phyloP scores from a whole-genome alignment of 2,329 filamentous ascomycete genomes.

The Rosellinia necatrix region DNA sequence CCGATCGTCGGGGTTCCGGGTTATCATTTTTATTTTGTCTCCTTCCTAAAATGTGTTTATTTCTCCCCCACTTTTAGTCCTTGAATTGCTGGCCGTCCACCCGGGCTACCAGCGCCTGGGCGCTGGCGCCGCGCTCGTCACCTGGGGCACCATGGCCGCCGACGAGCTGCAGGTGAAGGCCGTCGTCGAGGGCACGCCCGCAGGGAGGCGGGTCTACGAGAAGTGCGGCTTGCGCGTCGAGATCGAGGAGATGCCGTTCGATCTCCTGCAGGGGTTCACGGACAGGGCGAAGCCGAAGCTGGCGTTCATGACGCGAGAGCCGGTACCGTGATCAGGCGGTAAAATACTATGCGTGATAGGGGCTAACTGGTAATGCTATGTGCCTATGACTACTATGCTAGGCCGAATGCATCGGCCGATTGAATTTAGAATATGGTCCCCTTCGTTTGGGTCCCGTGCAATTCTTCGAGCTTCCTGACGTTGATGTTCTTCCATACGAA shows the following conservation, averaged over 20 bases:
- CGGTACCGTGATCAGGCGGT: background rate
- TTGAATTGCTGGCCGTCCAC: constrained; percentile 33
- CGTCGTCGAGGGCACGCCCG: constrained; percentile 31
- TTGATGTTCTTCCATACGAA: constrained; percentile 19
- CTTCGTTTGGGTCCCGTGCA: background rate
- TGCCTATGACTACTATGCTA: no score
- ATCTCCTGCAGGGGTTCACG: constrained; percentile 28
- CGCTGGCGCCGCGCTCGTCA: constrained; percentile 31
- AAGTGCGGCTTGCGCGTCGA: constrained; percentile 30
- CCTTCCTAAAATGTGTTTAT: background rate
- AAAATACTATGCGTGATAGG: no score
- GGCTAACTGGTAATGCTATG: no score
- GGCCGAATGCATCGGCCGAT: no score
- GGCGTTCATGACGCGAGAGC: constrained; percentile 30
- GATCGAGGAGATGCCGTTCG: constrained; percentile 34
- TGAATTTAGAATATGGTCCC: constrained; percentile 8
- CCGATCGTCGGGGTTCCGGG: no score
- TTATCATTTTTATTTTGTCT: constrained; percentile 1
- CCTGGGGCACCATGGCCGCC: constrained; percentile 31
- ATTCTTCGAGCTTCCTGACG: constrained; percentile 3
- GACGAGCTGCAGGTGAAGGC: constrained; percentile 29
- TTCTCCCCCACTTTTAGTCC: no score
- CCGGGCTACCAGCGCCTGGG: constrained; percentile 31
- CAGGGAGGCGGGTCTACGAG: constrained; percentile 29
- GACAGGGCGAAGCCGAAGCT: constrained; percentile 27